These are phyloP conservation scores for Malassezia brasiliensis DNA, from an alignment of 1,284 basidiomycete genomes.

Conservation along the genomic window DNA sequence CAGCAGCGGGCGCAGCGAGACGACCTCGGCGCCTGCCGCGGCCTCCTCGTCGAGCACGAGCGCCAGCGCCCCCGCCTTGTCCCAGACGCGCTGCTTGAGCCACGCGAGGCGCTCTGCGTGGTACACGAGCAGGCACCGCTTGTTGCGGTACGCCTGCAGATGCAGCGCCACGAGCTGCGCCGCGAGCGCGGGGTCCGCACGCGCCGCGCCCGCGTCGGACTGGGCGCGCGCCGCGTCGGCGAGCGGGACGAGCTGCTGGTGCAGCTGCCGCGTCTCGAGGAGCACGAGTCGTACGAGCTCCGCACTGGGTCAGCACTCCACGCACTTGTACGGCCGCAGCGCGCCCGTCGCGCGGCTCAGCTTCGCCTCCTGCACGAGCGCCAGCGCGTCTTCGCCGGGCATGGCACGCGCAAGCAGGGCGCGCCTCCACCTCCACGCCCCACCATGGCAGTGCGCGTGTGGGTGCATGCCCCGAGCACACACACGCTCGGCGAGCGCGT, in stretches of 20 bases:
- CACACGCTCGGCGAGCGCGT: not conserved
- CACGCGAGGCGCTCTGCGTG: conserved; percentile 72
- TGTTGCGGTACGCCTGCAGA: conserved; percentile 77
- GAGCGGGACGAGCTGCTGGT: conserved; percentile 51
- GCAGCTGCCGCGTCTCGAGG: conserved; percentile 82
- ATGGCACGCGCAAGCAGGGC: conserved; percentile 33
- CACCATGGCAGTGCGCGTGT: conserved; percentile 2
- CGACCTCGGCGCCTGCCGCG: conserved; percentile 35
- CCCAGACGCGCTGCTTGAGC: conserved; percentile 77
- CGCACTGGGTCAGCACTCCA: conserved; percentile 50
- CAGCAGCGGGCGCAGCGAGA: conserved; percentile 66
- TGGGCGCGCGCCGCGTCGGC: conserved; percentile 49
- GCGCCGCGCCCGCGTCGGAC: conserved; percentile 17
- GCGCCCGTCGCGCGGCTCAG: conserved; percentile 71
- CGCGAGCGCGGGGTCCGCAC: conserved; percentile 50
- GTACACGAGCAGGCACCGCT: conserved; percentile 84
- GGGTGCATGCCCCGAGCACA: conserved; percentile 10
- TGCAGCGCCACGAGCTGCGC: conserved; percentile 75
- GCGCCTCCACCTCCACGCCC: not conserved
- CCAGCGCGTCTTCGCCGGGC: conserved; percentile 69
- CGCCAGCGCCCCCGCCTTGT: conserved; percentile 77
- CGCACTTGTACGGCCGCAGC: conserved; percentile 73
- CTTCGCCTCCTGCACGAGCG: conserved; percentile 74
- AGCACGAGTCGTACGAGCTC: conserved; percentile 71
- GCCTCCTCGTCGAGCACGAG: conserved; percentile 60